Base-by-base conservation (phyloP, 805 yeast genomes). In the Schwanniomyces vanrijiae region DNA sequence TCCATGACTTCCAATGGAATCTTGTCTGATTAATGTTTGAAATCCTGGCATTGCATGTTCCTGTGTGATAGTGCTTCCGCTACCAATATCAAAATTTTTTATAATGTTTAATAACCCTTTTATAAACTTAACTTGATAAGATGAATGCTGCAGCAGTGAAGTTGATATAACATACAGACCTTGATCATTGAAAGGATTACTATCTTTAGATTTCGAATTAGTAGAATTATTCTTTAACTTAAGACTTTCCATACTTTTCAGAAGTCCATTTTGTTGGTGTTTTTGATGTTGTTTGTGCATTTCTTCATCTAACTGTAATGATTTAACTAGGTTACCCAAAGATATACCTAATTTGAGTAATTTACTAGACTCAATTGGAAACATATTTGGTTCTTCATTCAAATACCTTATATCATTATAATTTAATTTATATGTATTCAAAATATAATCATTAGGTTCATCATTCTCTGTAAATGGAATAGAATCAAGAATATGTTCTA, bases 1-100 rank as follows among this genome's bases (percentile, higher is more conserved):
- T 37, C 52, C 45, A 5, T 48, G 47, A 40, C 53, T 46, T 10
- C 39, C 34, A 18, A 59, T 42, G 10, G 46, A 20, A 16, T 50
- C 48, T 35, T 43, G 52, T 18, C 48, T 22, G 25, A 44, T 31
- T 3, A 37, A 11, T 20, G 14, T 4, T 14, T 11, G 25, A 5
- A 20, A 20, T 22, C 21, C 22, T 14, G 21, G 14, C 18, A 25
- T n/a, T 16, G 26, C 26, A 14, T 38, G 31, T 37, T 39, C 40
- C n/a, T 33, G 22, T 21, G 13, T 14, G 5, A 38, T 21, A 13
- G 38, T 16, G 24, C 21, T 40, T 14, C 35, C 19, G 14, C 51
- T 29, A 21, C 75, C 76, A 18, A 73, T 64, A 46, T 73, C 77
- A 47, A 71, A 73, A 54, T 63, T 73, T 51, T 71, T 71, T 43